A percentile compares a stretch with the other conserved stretches of the same genome.
Conservation (phyloP, 2,329 filamentous ascomycete species). For the Colletotrichum liaoningense region DNA sequence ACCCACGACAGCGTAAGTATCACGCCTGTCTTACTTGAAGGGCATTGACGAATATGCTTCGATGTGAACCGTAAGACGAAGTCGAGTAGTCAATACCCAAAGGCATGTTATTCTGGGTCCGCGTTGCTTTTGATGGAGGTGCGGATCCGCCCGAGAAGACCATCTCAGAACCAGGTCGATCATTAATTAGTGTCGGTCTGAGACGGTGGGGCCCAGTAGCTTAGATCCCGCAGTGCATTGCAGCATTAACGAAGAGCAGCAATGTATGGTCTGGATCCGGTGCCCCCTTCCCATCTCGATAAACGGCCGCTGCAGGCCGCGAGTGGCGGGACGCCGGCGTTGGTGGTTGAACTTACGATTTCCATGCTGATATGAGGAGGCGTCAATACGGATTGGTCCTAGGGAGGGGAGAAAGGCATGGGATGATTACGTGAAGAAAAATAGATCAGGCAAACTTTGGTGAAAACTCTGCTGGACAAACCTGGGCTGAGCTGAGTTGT, state of each 20-base stretch:
- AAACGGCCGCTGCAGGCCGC: slow-evolving; percentile 6
- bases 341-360: slow-evolving; percentile 25
- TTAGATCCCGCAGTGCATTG: neutral
- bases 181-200: neutral
- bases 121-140: slow-evolving; percentile 20
- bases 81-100: neutral
- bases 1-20: neutral
- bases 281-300: slow-evolving; percentile 20
- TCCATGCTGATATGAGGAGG: slow-evolving; percentile 11
- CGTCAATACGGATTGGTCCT: neutral
- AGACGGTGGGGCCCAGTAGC: slow-evolving; percentile 1
- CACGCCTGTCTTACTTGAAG: neutral
- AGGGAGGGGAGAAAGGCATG: neutral
- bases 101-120: neutral
- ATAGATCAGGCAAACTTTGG: neutral
- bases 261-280: slow-evolving; percentile 11
- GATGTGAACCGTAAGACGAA: neutral
- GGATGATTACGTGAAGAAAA: slow-evolving; percentile 1
- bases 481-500: slow-evolving; percentile 8
- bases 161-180: slow-evolving; percentile 8
- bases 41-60: neutral
- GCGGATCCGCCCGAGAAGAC: slow-evolving; percentile 23
- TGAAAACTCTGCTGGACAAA: slow-evolving; percentile 22
- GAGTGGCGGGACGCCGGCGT: neutral
- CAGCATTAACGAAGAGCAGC: neutral